phyloP scores from a whole-genome alignment of 148 eudicot species.

The Nyssa sinensis region DNA sequence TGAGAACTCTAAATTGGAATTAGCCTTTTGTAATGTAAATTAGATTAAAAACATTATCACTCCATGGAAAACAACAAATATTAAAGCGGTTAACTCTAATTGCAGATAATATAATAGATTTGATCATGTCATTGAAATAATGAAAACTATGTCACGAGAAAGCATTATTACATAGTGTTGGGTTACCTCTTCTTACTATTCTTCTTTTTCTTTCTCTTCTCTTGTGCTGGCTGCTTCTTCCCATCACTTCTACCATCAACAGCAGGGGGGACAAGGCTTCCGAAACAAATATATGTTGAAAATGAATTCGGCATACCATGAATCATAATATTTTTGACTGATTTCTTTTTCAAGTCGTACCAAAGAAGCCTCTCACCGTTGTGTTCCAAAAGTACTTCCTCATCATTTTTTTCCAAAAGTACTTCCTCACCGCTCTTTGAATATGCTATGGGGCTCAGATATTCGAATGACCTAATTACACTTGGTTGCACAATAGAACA shows the following conservation, averaged over 20 bases:
- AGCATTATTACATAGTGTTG: background rate
- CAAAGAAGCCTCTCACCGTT: slow-evolving; percentile 23
- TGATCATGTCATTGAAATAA: background rate
- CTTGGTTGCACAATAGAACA: no score
- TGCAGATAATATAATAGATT: no score
- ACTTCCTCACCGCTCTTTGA: no score
- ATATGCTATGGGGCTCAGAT: no score
- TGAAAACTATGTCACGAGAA: background rate
- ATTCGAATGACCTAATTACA: no score
- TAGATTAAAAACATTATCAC: background rate
- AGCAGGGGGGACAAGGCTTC: slow-evolving; percentile 38
- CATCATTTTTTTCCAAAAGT: no score
- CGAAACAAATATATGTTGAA: slow-evolving; percentile 15
- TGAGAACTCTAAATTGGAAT: background rate
- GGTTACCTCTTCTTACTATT: background rate
- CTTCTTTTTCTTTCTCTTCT: slow-evolving; percentile 4
- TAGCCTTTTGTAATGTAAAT: background rate
- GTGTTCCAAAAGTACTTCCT: no score
- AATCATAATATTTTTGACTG: slow-evolving; percentile 7
- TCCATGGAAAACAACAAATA: background rate
- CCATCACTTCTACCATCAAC: background rate
- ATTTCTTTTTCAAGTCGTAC: slow-evolving; percentile 27
- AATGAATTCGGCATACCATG: slow-evolving; percentile 9
- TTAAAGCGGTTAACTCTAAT: background rate
- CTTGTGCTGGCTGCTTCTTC: slow-evolving; percentile 16